These are phyloP conservation scores for Hsuehochloa calcarea DNA, from an alignment of 176 grass and related monocot species.

Conservation along the genomic window DNA sequence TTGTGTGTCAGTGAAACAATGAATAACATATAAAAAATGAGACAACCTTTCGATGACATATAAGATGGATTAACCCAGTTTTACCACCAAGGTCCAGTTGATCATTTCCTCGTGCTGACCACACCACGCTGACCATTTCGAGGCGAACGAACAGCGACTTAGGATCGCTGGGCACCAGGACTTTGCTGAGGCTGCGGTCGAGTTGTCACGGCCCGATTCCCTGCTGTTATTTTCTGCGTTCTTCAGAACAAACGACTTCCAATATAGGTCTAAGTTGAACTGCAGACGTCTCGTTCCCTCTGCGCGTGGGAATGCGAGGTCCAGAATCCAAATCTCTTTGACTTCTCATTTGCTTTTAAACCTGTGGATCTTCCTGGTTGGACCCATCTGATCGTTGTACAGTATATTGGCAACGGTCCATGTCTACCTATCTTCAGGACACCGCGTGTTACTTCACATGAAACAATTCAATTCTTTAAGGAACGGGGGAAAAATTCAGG, in stretches of 20 bases:
- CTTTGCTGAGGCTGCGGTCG: background rate
- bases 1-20: too few species aligned
- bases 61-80: background rate
- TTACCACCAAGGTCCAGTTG: slow-evolving; percentile 2
- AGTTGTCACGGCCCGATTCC: background rate
- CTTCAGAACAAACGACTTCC: background rate
- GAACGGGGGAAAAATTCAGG: too few species aligned
- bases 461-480: too few species aligned
- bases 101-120: slow-evolving; percentile 25
- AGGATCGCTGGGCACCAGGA: background rate
- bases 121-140: slow-evolving; percentile 30
- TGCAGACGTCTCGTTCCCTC: background rate
- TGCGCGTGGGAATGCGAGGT: background rate
- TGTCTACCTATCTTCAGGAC: background rate
- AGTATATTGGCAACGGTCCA: background rate
- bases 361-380: background rate
- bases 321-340: background rate
- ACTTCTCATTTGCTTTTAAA: background rate
- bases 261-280: background rate
- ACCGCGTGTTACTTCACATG: too few species aligned
- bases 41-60: background rate
- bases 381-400: background rate
- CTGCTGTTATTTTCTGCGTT: background rate
- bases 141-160: background rate
- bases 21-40: too few species aligned